phyloP scores from a whole-genome alignment of 495 filamentous ascomycete genomes.

The Penicillium simplicissimum region DNA sequence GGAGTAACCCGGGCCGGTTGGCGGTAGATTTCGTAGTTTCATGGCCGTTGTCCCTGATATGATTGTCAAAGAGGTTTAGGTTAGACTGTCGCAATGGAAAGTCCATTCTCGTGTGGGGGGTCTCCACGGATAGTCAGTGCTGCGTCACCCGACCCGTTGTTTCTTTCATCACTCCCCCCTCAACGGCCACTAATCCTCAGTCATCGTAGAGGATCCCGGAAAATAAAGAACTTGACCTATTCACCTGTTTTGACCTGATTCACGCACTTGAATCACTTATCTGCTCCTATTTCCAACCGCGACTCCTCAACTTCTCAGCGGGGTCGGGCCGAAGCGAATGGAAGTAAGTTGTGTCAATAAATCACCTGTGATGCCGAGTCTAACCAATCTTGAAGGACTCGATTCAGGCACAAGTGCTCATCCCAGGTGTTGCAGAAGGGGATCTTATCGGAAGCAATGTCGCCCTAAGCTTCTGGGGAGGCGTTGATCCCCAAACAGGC shows the following conservation, averaged over 20 bases:
- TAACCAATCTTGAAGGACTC: neutral
- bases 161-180: neutral
- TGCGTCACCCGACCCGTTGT: neutral
- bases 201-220: neutral
- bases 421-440: neutral
- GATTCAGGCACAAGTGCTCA: neutral
- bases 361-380: neutral
- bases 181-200: neutral
- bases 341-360: neutral
- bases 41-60: neutral
- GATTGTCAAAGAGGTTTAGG: neutral
- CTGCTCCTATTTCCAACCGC: neutral
- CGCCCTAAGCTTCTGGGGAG: constrained; percentile 39
- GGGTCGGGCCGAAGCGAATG: neutral
- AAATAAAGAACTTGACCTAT: too few relatives aligned
- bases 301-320: neutral
- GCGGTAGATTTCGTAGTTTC: neutral
- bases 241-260: neutral
- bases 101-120: neutral
- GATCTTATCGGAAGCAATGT: constrained; percentile 18
- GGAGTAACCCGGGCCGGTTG: neutral
- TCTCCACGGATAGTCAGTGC: neutral
- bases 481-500: constrained; percentile 27
- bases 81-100: neutral
- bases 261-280: neutral